Evolutionary conservation across 2,329 filamentous ascomycete species (phyloP), one percentile per base, ranked within the genome.

Genomic region (Aspergillus pseudoglaucus): DNA sequence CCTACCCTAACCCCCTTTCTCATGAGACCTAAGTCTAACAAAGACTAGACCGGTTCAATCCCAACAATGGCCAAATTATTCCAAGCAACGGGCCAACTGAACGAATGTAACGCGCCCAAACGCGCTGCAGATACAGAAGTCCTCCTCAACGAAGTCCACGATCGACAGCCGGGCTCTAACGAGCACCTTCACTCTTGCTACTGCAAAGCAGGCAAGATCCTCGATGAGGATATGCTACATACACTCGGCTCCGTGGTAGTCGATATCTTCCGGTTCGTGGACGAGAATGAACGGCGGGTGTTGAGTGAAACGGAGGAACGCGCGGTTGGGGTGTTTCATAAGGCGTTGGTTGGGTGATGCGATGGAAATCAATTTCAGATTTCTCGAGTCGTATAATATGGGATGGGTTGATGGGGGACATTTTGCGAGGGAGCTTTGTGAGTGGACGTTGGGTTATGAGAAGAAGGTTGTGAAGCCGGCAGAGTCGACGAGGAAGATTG

Each of bases 321-420:
- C 50, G 83, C 83, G 1, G 61, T 82, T 74, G 39, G 78, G 75
- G 3, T 78, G 81, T 59, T 87, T 81, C 83, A 84, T 82, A 63
- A 70, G 71, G 47, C 69, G 84, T 22, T 64, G 1, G 84, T 83
- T 9, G 1, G 84, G 83, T 9, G 79, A 85, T 48, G 77, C 78
- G 53, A 86, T 87, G 83, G 75, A 73, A 0, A 85, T 87, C 42
- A 50, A 57, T 1, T 64, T 56, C 42, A 50, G 45, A 0, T 42
- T 48, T 4, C 50, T 65, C 6, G 55, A 55, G 2, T 60, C 58
- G 20, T 22, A 27, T 38, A 44, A 55, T 35, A 22, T 18, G 23
- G 61, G 59, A 3, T 62, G 53, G 52, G 45, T 42, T 14, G 54
- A 65, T 44, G 63, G 63, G 6, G 40, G 57, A 3, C 60, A 65